Evolutionary conservation across 371 early-diverging fungal genomes (phyloP), one percentile per base, ranked within the genome.

Genomic region (Mortierella sp.): DNA sequence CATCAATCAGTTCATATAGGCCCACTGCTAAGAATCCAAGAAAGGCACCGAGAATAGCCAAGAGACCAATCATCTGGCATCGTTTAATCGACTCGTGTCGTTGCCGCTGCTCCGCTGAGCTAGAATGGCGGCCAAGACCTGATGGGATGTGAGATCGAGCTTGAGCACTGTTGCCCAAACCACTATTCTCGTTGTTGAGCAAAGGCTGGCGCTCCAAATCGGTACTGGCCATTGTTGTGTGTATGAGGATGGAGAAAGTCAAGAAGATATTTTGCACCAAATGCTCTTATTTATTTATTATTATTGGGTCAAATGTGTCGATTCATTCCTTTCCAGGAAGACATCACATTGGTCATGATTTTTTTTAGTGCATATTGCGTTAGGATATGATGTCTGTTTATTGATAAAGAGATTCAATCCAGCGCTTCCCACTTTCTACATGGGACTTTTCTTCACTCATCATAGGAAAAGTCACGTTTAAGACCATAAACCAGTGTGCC

Each of bases 131-230:
- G 9, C 58, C 62, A 8, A 78, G 62, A 4, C 60, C 68, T 48
- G 70, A 57, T 13, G 79, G 74, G 36, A 74, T 65, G 38, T 74
- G 79, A 16, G 79, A 79, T 10, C 79, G 67, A 36, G 78, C 69
- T 48, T 65, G 65, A 22, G 58, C 64, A 4, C 41, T 36, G 21
- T 15, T 59, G 24, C 16, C 40, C 16, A 16, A 2, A 4, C 33
- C 55, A 22, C 19, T 28, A 50, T 13, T 32, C 16, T 62, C 47
- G 41, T 7, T 64, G 36, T 32, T 47, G 47, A 79, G 55, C 6
- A 79, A 61, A 0, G 79, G 79, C 57, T 74, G 79, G 28, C 79
- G 74, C 63, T 78, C 79, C 66, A 79, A 58, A 65, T 79, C 79
- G 0, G 61, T 67, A 55, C 45, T 60, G 66, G 67, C 55, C 15